These are phyloP conservation scores for Colletotrichum echinochloae DNA, from an alignment of 2,329 filamentous ascomycete species.

Conservation along the genomic window DNA sequence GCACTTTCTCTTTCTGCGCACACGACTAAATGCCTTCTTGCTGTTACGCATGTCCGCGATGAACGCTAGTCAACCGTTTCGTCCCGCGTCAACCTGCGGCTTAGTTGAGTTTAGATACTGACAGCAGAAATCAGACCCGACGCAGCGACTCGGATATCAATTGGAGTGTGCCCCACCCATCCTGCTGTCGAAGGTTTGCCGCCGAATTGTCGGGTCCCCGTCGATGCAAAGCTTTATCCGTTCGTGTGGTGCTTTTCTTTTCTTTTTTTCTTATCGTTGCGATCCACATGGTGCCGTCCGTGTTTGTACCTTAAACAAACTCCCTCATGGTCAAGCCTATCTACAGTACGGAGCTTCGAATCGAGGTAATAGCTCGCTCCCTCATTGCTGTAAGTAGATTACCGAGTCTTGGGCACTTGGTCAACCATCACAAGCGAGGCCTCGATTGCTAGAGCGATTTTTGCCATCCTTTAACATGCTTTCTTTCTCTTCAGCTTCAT, in stretches of 20 bases:
- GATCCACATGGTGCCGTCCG: background rate
- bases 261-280: background rate
- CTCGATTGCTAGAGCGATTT: background rate
- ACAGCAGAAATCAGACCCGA: no score
- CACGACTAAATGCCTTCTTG: background rate
- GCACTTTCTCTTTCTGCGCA: background rate
- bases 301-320: background rate
- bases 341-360: background rate
- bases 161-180: no score
- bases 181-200: constrained; percentile 5
- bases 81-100: background rate
- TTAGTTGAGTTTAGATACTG: background rate
- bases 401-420: background rate
- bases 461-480: background rate
- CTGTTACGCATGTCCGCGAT: background rate
- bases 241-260: background rate
- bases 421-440: background rate
- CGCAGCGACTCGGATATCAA: no score
- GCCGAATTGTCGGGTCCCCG: constrained; percentile 13
- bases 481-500: background rate
- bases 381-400: background rate
- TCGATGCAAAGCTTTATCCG: background rate
- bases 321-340: background rate
- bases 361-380: background rate
- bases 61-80: background rate